A percentile compares a stretch with the other conserved stretches of the same genome.
These are phyloP conservation scores for Fusarium mundagurra DNA, from an alignment of 2,329 filamentous ascomycete species.

Conservation along the genomic window DNA sequence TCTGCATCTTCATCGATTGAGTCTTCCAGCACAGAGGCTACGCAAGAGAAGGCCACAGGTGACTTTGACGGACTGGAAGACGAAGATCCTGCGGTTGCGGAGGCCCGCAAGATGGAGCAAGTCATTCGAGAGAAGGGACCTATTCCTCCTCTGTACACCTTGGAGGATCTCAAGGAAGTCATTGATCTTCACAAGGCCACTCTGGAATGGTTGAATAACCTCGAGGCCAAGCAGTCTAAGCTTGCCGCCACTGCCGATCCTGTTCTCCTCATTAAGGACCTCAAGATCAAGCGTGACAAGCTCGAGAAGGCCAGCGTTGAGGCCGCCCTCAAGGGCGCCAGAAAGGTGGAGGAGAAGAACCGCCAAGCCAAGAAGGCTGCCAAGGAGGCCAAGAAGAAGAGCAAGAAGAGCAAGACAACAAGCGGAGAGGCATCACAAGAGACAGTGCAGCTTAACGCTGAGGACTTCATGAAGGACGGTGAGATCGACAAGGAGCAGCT, in stretches of 20 bases:
- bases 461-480: slow-evolving; percentile 58
- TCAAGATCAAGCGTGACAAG: slow-evolving; percentile 74
- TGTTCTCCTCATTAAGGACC: slow-evolving; percentile 76
- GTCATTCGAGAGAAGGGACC: slow-evolving; percentile 59
- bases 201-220: slow-evolving; percentile 78
- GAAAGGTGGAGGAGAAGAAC: slow-evolving; percentile 61
- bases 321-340: slow-evolving; percentile 75
- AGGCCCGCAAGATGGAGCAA: slow-evolving; percentile 57
- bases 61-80: slow-evolving; percentile 84
- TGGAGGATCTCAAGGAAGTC: slow-evolving; percentile 75
- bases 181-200: slow-evolving; percentile 70
- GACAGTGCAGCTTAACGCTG: slow-evolving; percentile 55
- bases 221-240: slow-evolving; percentile 75
- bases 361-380: slow-evolving; percentile 59
- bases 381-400: slow-evolving; percentile 53
- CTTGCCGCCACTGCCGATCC: slow-evolving; percentile 78
- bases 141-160: slow-evolving; percentile 73
- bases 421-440: slow-evolving; percentile 48
- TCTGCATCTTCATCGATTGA: slow-evolving; percentile 54
- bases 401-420: slow-evolving; percentile 53
- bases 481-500: slow-evolving; percentile 43
- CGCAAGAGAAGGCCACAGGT: slow-evolving; percentile 59
- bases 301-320: slow-evolving; percentile 77
- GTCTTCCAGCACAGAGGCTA: slow-evolving; percentile 54
- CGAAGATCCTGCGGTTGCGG: slow-evolving; percentile 58